Evolutionary conservation across 306 rosid genomes (phyloP), one percentile per base, ranked within the genome.

Genomic region (Quercus berberidifolia): DNA sequence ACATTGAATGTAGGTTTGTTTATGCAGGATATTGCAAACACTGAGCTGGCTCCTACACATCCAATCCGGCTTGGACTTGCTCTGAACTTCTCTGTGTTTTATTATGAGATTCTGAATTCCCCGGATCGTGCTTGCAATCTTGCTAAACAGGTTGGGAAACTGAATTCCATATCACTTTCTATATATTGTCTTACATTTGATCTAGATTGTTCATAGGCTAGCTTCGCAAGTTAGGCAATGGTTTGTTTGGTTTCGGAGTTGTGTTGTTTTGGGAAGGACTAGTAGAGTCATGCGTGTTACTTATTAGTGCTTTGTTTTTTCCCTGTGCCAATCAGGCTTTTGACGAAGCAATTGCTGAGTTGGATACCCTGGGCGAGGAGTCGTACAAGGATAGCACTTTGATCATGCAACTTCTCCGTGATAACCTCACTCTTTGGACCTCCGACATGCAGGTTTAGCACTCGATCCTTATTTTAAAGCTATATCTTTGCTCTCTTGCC

Each of bases 361-460:
- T 93, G 91, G 99, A 96, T 81, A 93, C 98, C 55, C 84, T 96
- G 67, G 99, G 98, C 41, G 99, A 93, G 87, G 99, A 96, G 75
- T 96, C 98, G 0, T 96, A 96, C 91, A 96, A 96, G 90, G 98
- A 96, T 67, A 96, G 98, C 91, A 96, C 99, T 80, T 88, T 96
- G 97, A 96, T 96, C 87, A 96, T 96, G 98, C 98, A 96, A 82
- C 93, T 96, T 78, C 99, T 96, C 49, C 99, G 99, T 70, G 99
- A 96, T 71, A 96, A 96, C 87, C 97, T 96, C 83, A 93, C 99
- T 59, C 97, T 96, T 13, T 96, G 99, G 98, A 96, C 98, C 76
- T 96, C 97, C 17, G 99, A 96, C 85, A 93, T 96, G 99, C 99
- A 96, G 98, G 99, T 93, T 81, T 21, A 71, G 51, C 51, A 77